Percentiles rank a stretch among this genome's conserved stretches.
These are phyloP conservation scores for Solanum clarkiae DNA, from an alignment of 257 asterid species.

Conservation along the genomic window DNA sequence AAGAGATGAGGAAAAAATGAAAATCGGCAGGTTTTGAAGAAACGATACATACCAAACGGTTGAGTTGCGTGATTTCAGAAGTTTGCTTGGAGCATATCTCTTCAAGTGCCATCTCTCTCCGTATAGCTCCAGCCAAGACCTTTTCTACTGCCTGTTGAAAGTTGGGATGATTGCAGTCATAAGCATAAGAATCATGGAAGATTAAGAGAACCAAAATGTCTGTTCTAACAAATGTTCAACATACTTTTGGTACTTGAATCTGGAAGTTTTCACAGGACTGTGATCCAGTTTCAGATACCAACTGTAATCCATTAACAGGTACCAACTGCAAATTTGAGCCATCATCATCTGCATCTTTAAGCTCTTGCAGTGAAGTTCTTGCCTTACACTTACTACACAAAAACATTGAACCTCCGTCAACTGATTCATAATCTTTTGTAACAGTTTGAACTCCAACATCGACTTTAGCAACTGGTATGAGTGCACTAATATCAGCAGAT, in stretches of 20 bases:
- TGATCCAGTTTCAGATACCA: neutral
- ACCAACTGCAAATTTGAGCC: constrained; percentile 75
- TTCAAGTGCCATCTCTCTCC: constrained; percentile 99
- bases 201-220: neutral
- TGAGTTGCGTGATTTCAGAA: constrained; percentile 75
- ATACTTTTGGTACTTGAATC: constrained; percentile 77
- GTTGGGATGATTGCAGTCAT: neutral
- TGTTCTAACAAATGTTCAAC: constrained; percentile 1
- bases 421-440: constrained; percentile 18
- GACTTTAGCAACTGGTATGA: constrained; percentile 49
- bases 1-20: neutral
- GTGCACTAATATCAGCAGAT: constrained; percentile 40
- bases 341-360: constrained; percentile 26
- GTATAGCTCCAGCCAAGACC: constrained; percentile 95
- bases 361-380: constrained; percentile 23
- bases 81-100: constrained; percentile 67
- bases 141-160: constrained; percentile 80
- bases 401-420: constrained; percentile 13
- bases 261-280: constrained; percentile 37
- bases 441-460: constrained; percentile 84
- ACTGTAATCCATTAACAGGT: constrained; percentile 36
- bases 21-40: neutral
- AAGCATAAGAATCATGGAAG: neutral
- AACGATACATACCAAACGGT: constrained; percentile 58
- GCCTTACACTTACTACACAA: constrained; percentile 69